Evolutionary conservation across 179 eudicot genomes (phyloP).

Genomic region (Beta corolliflora): DNA sequence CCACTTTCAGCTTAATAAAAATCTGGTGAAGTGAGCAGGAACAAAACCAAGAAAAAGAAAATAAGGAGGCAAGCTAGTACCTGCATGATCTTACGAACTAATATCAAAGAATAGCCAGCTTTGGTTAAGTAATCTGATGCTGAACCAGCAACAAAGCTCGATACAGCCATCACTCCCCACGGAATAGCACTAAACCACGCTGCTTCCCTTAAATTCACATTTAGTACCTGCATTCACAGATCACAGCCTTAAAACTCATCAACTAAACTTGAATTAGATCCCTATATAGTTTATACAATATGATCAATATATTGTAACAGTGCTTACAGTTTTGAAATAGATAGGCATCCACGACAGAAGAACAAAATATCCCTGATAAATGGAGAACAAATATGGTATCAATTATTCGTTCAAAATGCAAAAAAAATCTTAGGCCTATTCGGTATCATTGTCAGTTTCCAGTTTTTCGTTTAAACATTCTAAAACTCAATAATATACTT

Average conservation of each 20-base stretch:
- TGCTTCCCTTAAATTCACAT: slow-evolving; percentile 84
- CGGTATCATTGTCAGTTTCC: not conserved
- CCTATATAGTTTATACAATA: not conserved
- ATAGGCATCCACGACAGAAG: slow-evolving; percentile 99
- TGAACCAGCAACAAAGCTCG: slow-evolving; percentile 81
- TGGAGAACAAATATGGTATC: not conserved
- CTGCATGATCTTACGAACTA: slow-evolving; percentile 89
- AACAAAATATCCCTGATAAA: slow-evolving; percentile 94
- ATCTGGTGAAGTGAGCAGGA: too few species aligned
- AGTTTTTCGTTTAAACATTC: too few species aligned
- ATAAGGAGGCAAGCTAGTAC: slow-evolving; percentile 29
- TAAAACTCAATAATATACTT: too few species aligned
- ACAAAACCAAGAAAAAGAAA: not conserved
- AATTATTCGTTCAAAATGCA: not conserved
- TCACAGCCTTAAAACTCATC: not conserved
- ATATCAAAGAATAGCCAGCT: slow-evolving; percentile 58
- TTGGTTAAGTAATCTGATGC: slow-evolving; percentile 71
- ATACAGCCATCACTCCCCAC: slow-evolving; percentile 91
- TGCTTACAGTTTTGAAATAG: slow-evolving; percentile 87
- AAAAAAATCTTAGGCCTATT: not conserved
- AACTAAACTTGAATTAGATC: not conserved
- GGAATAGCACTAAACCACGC: slow-evolving; percentile 99
- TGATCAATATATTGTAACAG: not conserved
- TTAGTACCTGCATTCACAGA: slow-evolving; percentile 65
- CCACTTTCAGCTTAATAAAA: too few species aligned